Conservation (phyloP, 108 stramenopile species). For the Schizochytrium sp. region DNA sequence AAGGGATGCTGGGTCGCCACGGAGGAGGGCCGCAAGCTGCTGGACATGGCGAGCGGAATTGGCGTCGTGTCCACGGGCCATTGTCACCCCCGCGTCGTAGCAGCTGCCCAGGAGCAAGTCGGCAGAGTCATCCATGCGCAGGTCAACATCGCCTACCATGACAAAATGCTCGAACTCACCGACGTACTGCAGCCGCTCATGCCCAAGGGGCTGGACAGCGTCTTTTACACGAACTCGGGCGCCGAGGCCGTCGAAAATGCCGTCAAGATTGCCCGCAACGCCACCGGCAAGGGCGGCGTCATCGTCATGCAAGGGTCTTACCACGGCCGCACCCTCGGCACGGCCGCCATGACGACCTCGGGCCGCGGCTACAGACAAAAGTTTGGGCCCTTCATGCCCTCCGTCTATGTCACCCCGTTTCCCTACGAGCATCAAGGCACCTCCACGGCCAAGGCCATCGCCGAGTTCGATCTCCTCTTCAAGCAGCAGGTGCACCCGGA, state of each 20-base stretch:
- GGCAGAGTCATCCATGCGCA: conserved; percentile 49
- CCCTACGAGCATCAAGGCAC: conserved; percentile 47
- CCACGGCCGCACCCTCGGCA: conserved; percentile 61
- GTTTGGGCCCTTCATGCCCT: background rate
- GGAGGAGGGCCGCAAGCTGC: conserved; percentile 23
- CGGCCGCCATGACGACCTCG: conserved; percentile 62
- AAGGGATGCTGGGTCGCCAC: conserved; percentile 42
- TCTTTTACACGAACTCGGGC: conserved; percentile 60
- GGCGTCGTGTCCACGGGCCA: conserved; percentile 66
- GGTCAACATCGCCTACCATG: conserved; percentile 37
- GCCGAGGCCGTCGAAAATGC: conserved; percentile 62
- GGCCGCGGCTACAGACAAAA: conserved; percentile 18
- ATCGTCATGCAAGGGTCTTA: conserved; percentile 57
- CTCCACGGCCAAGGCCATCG: conserved; percentile 27
- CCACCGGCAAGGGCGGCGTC: conserved; percentile 54
- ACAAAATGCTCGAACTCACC: conserved; percentile 48
- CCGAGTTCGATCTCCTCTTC: conserved; percentile 38
- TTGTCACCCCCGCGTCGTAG: conserved; percentile 54
- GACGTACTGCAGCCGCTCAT: conserved; percentile 33
- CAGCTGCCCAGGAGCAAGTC: conserved; percentile 59
- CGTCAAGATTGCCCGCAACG: conserved; percentile 58
- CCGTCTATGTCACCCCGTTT: conserved; percentile 31
- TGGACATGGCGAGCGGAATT: conserved; percentile 63
- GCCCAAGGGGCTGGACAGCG: conserved; percentile 34
- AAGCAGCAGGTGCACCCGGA: conserved; percentile 42